Conservation (phyloP, 345 rosid species). For the Balakata baccata region DNA sequence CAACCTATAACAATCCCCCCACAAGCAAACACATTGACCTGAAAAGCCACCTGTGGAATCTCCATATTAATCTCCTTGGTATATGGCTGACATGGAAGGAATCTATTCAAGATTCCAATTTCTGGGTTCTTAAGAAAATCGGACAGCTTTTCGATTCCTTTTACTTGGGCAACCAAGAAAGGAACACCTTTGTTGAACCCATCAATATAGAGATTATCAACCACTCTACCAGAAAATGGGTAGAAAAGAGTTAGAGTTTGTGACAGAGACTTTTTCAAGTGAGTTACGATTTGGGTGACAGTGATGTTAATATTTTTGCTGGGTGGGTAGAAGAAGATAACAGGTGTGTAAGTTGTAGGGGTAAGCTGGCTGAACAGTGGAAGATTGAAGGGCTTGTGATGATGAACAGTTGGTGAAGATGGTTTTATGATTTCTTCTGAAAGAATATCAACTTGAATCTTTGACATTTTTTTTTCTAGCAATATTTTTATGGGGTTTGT, state of each 20-base stretch:
- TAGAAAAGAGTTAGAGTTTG: slow-evolving; percentile 18
- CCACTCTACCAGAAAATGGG: slow-evolving; percentile 22
- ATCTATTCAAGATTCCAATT: slow-evolving; percentile 11
- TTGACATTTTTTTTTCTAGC: background rate
- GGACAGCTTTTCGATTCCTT: background rate
- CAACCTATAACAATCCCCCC: slow-evolving; percentile 13
- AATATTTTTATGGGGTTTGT: no score
- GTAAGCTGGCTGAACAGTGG: slow-evolving; percentile 23
- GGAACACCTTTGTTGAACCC: slow-evolving; percentile 26
- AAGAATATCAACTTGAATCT: slow-evolving; percentile 13
- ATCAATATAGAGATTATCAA: slow-evolving; percentile 13
- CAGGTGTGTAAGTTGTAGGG: slow-evolving; percentile 19
- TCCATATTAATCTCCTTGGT: background rate
- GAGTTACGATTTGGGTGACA: background rate
- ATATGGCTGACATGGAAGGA: slow-evolving; percentile 22
- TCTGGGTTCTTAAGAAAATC: slow-evolving; percentile 20
- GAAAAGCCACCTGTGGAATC: slow-evolving; percentile 3
- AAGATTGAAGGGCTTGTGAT: slow-evolving; percentile 17
- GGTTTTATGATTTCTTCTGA: slow-evolving; percentile 26
- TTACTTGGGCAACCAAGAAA: slow-evolving; percentile 7
- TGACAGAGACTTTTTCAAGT: slow-evolving; percentile 19
- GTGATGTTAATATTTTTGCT: background rate
- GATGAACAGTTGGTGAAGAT: slow-evolving; percentile 10
- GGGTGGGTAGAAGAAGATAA: slow-evolving; percentile 20
- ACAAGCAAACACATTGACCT: slow-evolving; percentile 18